phyloP scores from a whole-genome alignment of 176 grass and related monocot genomes.

The Ampelocalamus luodianensis region DNA sequence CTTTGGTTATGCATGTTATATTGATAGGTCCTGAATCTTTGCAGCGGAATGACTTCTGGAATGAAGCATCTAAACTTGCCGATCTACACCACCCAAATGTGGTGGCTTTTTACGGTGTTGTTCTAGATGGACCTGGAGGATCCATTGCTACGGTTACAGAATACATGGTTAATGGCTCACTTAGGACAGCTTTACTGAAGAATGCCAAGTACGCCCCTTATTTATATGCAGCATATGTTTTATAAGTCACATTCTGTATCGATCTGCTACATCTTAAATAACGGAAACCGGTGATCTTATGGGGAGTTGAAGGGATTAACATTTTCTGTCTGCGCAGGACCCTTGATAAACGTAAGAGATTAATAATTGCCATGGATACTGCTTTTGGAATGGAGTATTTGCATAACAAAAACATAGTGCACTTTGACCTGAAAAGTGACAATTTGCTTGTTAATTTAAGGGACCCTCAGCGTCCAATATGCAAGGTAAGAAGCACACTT shows the following conservation, averaged over 20 bases:
- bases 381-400: conserved; percentile 99
- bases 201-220: conserved; percentile 76
- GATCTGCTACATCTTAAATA: conserved; percentile 25
- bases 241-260: conserved; percentile 20
- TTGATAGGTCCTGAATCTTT: conserved; percentile 28
- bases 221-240: conserved; percentile 24
- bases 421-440: conserved; percentile 98
- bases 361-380: conserved; percentile 97
- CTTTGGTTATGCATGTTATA: background rate
- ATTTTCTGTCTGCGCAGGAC: conserved; percentile 52
- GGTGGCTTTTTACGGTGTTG: conserved; percentile 95
- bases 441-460: conserved; percentile 99
- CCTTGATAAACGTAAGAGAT: conserved; percentile 70
- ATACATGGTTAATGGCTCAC: conserved; percentile 99
- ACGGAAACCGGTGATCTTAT: conserved; percentile 4
- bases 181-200: conserved; percentile 80
- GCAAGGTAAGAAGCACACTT: conserved; percentile 66
- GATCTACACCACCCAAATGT: conserved; percentile 96
- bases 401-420: conserved; percentile 96
- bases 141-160: conserved; percentile 95
- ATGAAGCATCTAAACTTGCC: conserved; percentile 91
- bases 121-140: conserved; percentile 87
- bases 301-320: conserved; percentile 17
- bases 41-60: conserved; percentile 97
- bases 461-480: conserved; percentile 98